Conservation (phyloP, 2,329 filamentous ascomycete genomes). For the Fusarium acutatum region DNA sequence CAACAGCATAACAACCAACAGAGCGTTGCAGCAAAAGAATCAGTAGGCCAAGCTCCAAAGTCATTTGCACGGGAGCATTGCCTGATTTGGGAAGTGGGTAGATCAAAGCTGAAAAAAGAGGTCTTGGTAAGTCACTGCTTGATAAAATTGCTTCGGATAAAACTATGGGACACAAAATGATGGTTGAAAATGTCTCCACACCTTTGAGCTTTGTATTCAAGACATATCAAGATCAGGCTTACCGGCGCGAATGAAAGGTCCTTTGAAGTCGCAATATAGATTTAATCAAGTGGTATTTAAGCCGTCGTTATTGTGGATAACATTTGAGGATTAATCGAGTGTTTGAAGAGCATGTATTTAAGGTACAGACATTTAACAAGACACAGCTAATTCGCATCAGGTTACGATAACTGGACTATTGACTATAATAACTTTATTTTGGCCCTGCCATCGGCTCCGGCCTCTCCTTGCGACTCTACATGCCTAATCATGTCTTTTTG, state of each 20-base stretch:
- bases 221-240: too few relatives aligned
- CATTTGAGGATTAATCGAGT: neutral
- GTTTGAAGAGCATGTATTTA: rapidly evolving
- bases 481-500: neutral
- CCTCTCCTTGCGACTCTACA: rapidly evolving
- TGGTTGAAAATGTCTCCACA: neutral
- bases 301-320: neutral
- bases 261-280: rapidly evolving
- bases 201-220: neutral
- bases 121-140: neutral
- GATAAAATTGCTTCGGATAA: neutral
- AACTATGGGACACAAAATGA: neutral
- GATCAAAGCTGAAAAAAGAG: neutral
- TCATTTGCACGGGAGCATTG: rapidly evolving
- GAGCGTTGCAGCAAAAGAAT: neutral
- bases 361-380: rapidly evolving
- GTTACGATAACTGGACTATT: too few relatives aligned
- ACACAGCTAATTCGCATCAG: rapidly evolving
- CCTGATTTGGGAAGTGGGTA: neutral
- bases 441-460: rapidly evolving
- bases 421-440: rapidly evolving
- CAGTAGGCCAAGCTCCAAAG: neutral
- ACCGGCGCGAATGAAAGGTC: rapidly evolving
- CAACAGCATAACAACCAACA: slow-evolving; percentile 12
- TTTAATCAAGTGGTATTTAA: rapidly evolving